Conservation (phyloP, 2,329 filamentous ascomycete species). For the Hypoxylon sp. region DNA sequence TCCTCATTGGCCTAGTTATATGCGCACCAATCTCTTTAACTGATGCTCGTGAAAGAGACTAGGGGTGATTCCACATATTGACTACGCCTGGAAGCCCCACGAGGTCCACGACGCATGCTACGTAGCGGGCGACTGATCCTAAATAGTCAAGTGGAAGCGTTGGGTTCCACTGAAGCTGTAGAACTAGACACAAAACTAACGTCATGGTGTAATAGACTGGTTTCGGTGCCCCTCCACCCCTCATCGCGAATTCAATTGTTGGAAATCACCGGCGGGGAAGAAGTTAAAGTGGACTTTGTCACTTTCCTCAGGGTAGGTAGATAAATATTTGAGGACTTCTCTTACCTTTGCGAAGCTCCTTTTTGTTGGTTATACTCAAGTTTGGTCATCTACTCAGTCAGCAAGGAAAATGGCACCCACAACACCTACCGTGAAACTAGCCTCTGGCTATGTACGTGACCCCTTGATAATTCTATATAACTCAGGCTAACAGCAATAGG, state of each 20-base stretch:
- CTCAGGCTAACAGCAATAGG: conserved; percentile 47
- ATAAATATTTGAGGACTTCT: conserved; percentile 13
- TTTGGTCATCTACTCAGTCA: background rate
- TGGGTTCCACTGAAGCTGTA: conserved; percentile 28
- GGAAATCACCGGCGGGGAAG: conserved; percentile 7
- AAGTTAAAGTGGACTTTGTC: conserved; percentile 20
- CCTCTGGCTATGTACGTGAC: conserved; percentile 56
- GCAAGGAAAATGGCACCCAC: conserved; percentile 46
- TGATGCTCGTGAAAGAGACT: background rate
- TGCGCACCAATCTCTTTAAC: background rate
- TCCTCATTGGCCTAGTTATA: conserved; percentile 7
- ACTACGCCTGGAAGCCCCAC: conserved; percentile 4
- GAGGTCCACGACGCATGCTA: conserved; percentile 11
- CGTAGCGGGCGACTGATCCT: conserved; percentile 28
- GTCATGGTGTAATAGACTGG: conserved; percentile 36
- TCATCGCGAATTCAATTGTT: conserved; percentile 31
- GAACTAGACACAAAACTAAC: conserved; percentile 29
- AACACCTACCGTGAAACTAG: conserved; percentile 54
- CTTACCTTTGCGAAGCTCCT: background rate
- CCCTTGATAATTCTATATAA: background rate
- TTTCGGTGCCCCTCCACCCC: conserved; percentile 33
- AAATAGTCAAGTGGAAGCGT: conserved; percentile 41
- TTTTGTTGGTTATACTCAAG: background rate
- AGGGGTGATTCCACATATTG: conserved; percentile 8
- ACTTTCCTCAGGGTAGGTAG: background rate